These are phyloP conservation scores for Rubia balearica DNA, from an alignment of 305 asterid genomes.

Conservation along the genomic window DNA sequence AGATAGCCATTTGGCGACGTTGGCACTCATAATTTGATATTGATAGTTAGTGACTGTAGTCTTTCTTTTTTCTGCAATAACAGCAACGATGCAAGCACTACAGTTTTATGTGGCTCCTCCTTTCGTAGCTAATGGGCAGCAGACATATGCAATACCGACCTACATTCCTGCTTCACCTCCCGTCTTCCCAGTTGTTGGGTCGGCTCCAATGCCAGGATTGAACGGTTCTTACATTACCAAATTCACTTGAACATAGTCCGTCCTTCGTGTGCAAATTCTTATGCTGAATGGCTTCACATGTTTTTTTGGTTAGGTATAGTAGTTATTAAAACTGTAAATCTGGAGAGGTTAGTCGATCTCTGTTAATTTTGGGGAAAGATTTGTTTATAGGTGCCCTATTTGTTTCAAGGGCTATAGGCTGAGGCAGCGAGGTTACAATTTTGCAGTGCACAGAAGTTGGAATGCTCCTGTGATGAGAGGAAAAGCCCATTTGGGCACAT, in stretches of 20 bases:
- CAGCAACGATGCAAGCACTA: conserved; percentile 45
- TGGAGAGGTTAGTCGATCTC: conserved; percentile 7
- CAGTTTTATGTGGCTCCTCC: conserved; percentile 54
- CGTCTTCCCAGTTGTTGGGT: conserved; percentile 37
- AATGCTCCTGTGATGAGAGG: background rate
- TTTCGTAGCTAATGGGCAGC: conserved; percentile 41
- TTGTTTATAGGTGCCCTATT: background rate
- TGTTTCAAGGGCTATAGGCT: background rate
- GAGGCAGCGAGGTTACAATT: conserved; percentile 2
- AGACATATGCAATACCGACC: conserved; percentile 41
- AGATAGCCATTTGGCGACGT: background rate
- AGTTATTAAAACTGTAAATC: conserved; percentile 15
- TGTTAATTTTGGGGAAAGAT: conserved; percentile 9
- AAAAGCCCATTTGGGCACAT: background rate
- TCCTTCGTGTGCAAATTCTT: conserved; percentile 5
- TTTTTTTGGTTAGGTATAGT: conserved; percentile 4
- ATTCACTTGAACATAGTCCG: conserved; percentile 25
- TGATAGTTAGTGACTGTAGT: background rate
- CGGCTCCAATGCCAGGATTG: conserved; percentile 43
- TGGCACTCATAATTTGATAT: background rate
- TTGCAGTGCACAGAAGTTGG: background rate
- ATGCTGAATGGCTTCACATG: conserved; percentile 4
- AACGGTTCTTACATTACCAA: conserved; percentile 41
- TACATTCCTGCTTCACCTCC: conserved; percentile 54
- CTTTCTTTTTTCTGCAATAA: conserved; percentile 36